phyloP scores from a whole-genome alignment of 1,139 yeast species.

The Chernovozyma aurita region DNA sequence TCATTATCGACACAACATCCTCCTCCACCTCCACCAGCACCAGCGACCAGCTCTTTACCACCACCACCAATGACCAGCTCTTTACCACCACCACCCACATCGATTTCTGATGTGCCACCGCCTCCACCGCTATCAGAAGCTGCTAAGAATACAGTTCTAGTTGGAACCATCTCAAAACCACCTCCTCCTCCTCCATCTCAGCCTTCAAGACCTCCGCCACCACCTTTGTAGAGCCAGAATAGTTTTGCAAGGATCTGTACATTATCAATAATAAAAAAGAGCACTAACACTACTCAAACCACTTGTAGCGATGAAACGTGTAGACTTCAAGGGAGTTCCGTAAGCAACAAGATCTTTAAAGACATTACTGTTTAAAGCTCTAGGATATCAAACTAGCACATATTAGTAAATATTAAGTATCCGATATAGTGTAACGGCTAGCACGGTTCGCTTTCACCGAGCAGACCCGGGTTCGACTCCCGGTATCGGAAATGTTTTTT shows the following conservation, averaged over 20 bases:
- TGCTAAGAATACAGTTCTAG: not conserved
- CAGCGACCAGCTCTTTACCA: constrained; percentile 7
- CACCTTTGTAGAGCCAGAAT: constrained; percentile 6
- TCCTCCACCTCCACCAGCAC: constrained; percentile 17
- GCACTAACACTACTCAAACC: too few species aligned
- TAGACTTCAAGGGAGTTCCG: too few species aligned
- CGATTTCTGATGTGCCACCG: constrained; percentile 1
- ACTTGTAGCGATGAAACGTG: too few species aligned
- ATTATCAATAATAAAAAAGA: not conserved
- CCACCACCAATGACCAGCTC: constrained; percentile 13
- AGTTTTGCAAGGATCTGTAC: not conserved
- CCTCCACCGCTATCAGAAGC: constrained; percentile 2
- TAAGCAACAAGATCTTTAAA: too few species aligned
- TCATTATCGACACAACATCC: constrained; percentile 10
- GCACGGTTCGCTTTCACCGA: constrained; percentile 83
- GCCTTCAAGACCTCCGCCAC: constrained; percentile 18
- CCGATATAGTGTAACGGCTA: constrained; percentile 81
- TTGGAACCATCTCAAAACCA: not conserved
- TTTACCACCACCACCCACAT: not conserved
- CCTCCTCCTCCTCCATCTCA: constrained; percentile 20
- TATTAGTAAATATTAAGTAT: too few species aligned
- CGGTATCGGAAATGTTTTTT: constrained; percentile 59
- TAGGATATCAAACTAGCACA: too few species aligned
- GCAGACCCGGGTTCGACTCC: constrained; percentile 83
- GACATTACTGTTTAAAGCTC: too few species aligned